Conservation (phyloP, 768 basidiomycete species). For the Leccinum longicurvipes region DNA sequence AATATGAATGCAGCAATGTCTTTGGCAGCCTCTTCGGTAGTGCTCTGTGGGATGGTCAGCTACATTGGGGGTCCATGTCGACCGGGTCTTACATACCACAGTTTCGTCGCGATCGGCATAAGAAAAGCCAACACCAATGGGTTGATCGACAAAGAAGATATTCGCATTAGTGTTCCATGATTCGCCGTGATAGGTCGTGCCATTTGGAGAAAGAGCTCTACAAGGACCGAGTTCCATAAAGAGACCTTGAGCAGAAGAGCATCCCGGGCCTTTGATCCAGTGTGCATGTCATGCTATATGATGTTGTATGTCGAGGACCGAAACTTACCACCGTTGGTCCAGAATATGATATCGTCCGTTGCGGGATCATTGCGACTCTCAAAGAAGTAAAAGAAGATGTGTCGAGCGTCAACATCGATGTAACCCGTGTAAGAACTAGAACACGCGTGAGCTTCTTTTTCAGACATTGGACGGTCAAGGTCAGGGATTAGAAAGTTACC, state of each 20-base stretch:
- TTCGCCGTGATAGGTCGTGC: slow-evolving; percentile 52
- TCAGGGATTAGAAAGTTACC: neutral
- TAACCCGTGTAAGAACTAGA: slow-evolving; percentile 60
- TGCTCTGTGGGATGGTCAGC: slow-evolving; percentile 37
- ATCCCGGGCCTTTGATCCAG: slow-evolving; percentile 51
- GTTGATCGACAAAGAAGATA: slow-evolving; percentile 46
- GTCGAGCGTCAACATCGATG: slow-evolving; percentile 62
- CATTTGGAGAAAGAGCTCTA: slow-evolving; percentile 48
- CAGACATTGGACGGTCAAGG: no score
- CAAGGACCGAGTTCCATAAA: slow-evolving; percentile 80
- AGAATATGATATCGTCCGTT: slow-evolving; percentile 57
- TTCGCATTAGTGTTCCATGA: slow-evolving; percentile 69
- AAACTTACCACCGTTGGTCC: slow-evolving; percentile 52
- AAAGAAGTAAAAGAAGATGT: slow-evolving; percentile 74
- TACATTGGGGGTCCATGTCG: neutral
- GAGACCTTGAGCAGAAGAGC: slow-evolving; percentile 58
- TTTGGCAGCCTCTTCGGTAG: slow-evolving; percentile 62
- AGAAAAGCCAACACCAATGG: slow-evolving; percentile 45
- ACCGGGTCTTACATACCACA: slow-evolving; percentile 30
- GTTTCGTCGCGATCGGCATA: slow-evolving; percentile 41
- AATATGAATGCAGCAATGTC: slow-evolving; percentile 69
- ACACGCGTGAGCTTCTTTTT: neutral
- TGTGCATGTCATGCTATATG: no score
- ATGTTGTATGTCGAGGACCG: neutral
- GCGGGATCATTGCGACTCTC: slow-evolving; percentile 60